phyloP scores from a whole-genome alignment of 176 grass and related monocot genomes.

The Oryza meridionalis region DNA sequence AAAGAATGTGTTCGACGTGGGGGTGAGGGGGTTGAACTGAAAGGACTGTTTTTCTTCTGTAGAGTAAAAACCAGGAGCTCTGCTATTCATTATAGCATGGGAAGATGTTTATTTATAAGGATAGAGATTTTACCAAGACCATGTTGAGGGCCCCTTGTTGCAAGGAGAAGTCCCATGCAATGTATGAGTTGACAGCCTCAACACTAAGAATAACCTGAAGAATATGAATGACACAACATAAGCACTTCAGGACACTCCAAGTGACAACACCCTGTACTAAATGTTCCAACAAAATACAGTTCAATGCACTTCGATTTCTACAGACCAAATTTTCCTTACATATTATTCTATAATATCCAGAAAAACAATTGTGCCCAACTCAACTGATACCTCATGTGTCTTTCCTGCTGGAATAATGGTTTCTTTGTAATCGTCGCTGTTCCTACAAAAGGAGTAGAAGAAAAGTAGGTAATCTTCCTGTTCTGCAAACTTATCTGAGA shows the following conservation, averaged over 20 bases:
- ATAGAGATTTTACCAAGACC: constrained; percentile 53
- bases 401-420: constrained; percentile 85
- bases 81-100: neutral
- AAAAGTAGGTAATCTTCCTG: constrained; percentile 27
- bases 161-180: constrained; percentile 98
- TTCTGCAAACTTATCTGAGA: neutral
- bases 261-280: constrained; percentile 21
- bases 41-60: neutral
- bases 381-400: constrained; percentile 79
- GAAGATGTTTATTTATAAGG: neutral
- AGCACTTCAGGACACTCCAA: neutral
- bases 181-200: constrained; percentile 95
- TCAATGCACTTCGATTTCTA: neutral
- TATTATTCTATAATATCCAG: constrained; percentile 23
- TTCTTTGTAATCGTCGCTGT: constrained; percentile 83
- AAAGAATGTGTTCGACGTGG: too few species aligned
- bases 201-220: constrained; percentile 86
- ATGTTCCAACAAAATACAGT: constrained; percentile 2
- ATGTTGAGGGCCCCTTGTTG: constrained; percentile 85
- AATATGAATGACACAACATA: constrained; percentile 38
- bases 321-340: neutral
- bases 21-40: neutral
- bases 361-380: constrained; percentile 20
- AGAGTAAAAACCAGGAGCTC: too few species aligned
- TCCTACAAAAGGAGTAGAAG: constrained; percentile 54